Evolutionary conservation across 2,329 filamentous ascomycete genomes (phyloP).

Genomic region (Fusarium acutatum): DNA sequence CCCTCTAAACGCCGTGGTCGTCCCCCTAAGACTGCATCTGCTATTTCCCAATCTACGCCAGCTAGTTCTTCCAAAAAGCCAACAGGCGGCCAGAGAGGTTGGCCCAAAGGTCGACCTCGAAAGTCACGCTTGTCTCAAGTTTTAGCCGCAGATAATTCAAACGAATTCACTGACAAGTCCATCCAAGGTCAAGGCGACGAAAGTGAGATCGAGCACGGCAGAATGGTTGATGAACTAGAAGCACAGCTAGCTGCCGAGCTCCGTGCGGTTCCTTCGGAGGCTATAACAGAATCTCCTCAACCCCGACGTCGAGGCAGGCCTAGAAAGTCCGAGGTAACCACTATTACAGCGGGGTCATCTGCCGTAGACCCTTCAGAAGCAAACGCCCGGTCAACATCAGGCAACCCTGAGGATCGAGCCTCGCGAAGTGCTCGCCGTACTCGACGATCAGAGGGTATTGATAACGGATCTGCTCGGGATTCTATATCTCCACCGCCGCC

Average conservation of each 20-base stretch:
- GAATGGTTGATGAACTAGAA: conserved; percentile 26
- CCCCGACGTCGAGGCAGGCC: conserved; percentile 40
- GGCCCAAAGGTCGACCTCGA: conserved; percentile 43
- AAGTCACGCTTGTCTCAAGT: conserved; percentile 34
- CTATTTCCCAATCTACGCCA: not conserved
- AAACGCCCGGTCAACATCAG: not conserved
- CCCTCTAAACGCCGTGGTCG: conserved; percentile 42
- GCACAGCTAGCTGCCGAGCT: conserved; percentile 28
- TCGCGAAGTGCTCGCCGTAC: conserved; percentile 37
- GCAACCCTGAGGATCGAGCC: not conserved
- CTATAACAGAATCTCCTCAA: not conserved
- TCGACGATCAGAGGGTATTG: conserved; percentile 28
- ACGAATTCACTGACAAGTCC: not conserved
- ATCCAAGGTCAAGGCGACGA: not conserved
- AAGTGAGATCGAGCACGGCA: conserved; percentile 28
- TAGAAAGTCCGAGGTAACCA: conserved; percentile 40
- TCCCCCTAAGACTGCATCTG: conserved; percentile 43
- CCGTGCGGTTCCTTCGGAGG: not conserved
- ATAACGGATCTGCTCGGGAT: not conserved
- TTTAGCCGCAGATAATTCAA: not conserved
- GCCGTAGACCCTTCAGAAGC: not conserved
- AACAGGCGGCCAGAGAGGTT: conserved; percentile 35
- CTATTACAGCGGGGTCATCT: conserved; percentile 30
- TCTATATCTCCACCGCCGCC: not conserved
- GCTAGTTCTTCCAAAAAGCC: conserved; percentile 25